These are phyloP conservation scores for Tulasnella sp. DNA, from an alignment of 768 basidiomycete genomes.

Conservation along the genomic window DNA sequence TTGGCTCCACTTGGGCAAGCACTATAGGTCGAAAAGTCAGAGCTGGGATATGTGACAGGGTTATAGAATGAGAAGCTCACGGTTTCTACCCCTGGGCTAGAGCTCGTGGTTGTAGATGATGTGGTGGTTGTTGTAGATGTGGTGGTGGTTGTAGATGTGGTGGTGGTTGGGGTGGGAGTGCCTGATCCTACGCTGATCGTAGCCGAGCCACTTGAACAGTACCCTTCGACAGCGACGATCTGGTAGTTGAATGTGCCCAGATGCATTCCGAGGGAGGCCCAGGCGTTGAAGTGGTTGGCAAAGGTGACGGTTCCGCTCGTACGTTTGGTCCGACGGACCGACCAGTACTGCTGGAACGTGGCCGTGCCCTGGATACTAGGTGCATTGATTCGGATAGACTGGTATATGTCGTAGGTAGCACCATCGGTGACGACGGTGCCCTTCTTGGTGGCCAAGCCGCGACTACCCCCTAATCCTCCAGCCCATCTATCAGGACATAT, in stretches of 20 bases:
- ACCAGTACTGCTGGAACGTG: conserved; percentile 29
- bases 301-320: conserved; percentile 24
- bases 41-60: no score
- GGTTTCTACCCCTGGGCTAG: background rate
- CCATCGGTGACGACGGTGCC: conserved; percentile 26
- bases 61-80: no score
- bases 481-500: no score
- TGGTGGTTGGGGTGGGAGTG: background rate
- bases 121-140: no score
- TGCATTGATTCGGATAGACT: conserved; percentile 21
- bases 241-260: conserved; percentile 26
- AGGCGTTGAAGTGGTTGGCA: conserved; percentile 31
- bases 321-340: conserved; percentile 22
- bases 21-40: background rate
- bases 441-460: background rate
- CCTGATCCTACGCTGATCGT: conserved; percentile 5
- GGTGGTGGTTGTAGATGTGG: background rate
- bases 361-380: conserved; percentile 28
- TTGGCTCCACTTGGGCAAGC: background rate
- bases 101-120: no score
- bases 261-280: conserved; percentile 20
- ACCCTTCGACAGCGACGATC: conserved; percentile 29
- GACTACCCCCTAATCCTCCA: no score
- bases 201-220: conserved; percentile 12
- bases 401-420: conserved; percentile 24